Evolutionary conservation across 225 moss, liverwort and hornwort genomes (phyloP), one percentile per base, ranked within the genome.

Genomic region (Pseudisothecium myosuroides): DNA sequence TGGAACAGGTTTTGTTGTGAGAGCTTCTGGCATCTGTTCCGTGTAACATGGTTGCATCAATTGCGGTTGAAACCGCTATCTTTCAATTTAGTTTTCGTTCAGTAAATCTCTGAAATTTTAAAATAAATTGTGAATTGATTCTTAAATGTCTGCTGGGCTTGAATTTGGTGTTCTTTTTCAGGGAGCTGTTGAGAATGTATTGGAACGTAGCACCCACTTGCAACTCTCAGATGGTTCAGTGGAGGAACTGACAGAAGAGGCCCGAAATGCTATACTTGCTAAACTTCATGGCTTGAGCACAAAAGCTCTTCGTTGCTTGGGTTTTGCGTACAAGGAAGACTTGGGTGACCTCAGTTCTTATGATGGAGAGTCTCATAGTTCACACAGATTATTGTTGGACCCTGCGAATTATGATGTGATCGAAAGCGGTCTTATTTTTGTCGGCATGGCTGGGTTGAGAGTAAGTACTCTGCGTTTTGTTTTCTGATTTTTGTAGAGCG

Each of bases 131-230:
- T 59, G 68, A 66, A 61, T 50, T 59, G 72, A 43, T 88, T n/a
- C 8, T 78, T 55, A 49, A 28, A 72, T 62, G 22, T 81, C 88
- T 58, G 16, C 27, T 82, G 43, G 72, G 47, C 43, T 71, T 80
- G 67, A 84, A 66, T 36, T 81, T 62, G 69, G 69, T 92, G 47
- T 85, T 84, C 47, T 39, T 87, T 82, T 41, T 80, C 95, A 97
- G 96, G 98, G 97, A 28, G 98, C 98, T 91, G 98, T 98, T 61
- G 98, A 98, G 90, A 96, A 95, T 88, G 65, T 98, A 27, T 76
- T 98, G 80, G 97, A 96, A 78, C 93, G 98, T 63, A 94, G 97
- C 88, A 91, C 94, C 43, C 93, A 82, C 85, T 77, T 98, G 79
- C 95, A 96, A 88, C 94, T 97, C 71, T 87, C 93, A 68, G 89